Percentiles rank a stretch among this genome's conserved stretches.
phyloP scores from a whole-genome alignment of 202 grass and related monocot genomes.

The Saccharum hybrid region DNA sequence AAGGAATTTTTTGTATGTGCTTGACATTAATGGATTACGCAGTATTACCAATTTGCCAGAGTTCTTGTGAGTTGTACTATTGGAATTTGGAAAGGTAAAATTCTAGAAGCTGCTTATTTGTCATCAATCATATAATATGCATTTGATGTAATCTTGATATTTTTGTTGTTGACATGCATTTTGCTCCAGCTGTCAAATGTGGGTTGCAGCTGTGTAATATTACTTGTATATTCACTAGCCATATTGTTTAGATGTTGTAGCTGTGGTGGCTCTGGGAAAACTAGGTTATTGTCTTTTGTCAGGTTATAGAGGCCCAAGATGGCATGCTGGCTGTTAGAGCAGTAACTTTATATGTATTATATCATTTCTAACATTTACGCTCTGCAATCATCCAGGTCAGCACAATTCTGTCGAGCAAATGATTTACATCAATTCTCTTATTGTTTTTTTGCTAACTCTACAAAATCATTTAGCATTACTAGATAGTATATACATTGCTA shows the following conservation, averaged over 20 bases:
- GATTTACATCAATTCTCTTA: background rate
- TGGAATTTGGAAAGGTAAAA: constrained; percentile 91
- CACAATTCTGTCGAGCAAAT: background rate
- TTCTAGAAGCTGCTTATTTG: constrained; percentile 5
- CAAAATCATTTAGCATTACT: background rate
- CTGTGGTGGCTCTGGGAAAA: background rate
- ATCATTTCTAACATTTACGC: background rate
- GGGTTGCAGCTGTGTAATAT: background rate
- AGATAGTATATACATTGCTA: background rate
- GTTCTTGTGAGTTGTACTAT: constrained; percentile 91
- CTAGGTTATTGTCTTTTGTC: background rate
- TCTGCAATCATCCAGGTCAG: background rate
- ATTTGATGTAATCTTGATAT: background rate
- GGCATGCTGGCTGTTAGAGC: background rate
- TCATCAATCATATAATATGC: background rate
- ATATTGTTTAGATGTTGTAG: background rate
- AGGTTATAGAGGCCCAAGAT: background rate
- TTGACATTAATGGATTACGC: constrained; percentile 53
- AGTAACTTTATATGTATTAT: background rate
- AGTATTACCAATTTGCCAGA: constrained; percentile 64
- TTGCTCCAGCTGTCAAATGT: background rate
- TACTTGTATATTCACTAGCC: background rate
- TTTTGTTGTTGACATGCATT: background rate
- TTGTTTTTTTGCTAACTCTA: background rate
- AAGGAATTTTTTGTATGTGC: constrained; percentile 36